Percentiles rank a stretch among this genome's conserved stretches.
Evolutionary conservation across 768 basidiomycete genomes (phyloP).

Genomic region (Kockovaella imperatae): DNA sequence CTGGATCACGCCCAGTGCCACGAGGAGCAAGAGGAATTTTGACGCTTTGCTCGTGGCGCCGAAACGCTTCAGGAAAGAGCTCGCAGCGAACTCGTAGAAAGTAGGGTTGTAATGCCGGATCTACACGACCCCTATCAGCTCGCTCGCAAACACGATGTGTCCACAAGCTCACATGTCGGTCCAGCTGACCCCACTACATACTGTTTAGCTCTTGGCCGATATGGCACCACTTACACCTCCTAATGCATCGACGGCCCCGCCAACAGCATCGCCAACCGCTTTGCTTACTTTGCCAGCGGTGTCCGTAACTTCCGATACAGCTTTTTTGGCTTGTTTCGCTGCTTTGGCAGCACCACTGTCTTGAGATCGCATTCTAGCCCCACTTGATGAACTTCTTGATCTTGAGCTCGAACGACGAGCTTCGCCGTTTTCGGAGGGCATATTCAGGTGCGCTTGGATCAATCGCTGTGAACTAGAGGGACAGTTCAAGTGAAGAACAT

Average conservation of each 20-base stretch:
- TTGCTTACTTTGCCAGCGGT: constrained; percentile 10
- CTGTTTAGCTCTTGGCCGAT: background rate
- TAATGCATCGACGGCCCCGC: constrained; percentile 17
- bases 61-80: constrained; percentile 18
- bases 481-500: too few relatives aligned
- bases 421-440: too few relatives aligned
- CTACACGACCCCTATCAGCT: constrained; percentile 1
- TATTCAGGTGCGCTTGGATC: too few relatives aligned
- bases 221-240: constrained; percentile 24
- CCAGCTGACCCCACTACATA: constrained; percentile 19
- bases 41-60: constrained; percentile 15
- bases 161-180: constrained; percentile 12
- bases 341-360: too few relatives aligned
- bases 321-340: constrained; percentile 11
- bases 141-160: too few relatives aligned
- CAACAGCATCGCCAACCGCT: constrained; percentile 4
- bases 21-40: constrained; percentile 22
- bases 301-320: constrained; percentile 10
- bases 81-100: constrained; percentile 25
- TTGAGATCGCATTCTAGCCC: too few relatives aligned
- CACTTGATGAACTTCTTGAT: too few relatives aligned
- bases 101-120: constrained; percentile 26
- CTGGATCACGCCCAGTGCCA: constrained; percentile 21
- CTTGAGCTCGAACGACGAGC: too few relatives aligned
- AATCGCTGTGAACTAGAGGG: too few relatives aligned